Base-by-base conservation (phyloP, 2,329 filamentous ascomycete species). In the Claviceps sp. region DNA sequence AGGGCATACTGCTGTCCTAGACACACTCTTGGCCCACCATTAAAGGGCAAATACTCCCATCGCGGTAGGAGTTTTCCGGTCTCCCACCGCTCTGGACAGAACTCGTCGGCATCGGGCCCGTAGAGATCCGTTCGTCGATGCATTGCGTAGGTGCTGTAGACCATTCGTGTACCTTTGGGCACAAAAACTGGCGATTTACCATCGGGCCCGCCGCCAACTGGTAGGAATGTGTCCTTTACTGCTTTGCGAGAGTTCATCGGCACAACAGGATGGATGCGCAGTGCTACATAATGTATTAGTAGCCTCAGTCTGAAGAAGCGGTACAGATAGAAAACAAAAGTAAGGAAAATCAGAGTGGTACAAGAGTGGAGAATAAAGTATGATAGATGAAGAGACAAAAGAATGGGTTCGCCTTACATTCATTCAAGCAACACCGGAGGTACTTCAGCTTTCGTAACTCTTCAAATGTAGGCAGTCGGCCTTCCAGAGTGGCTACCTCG, bases 171-270 rank as follows among this genome's bases (percentile, higher is more conserved):
- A n/a, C 73, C 75, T 48, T 73, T 73, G 5, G 64, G 64, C 2
- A 80, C 67, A 53, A 73, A 72, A 16, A 80, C 60, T 0, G 76
- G 75, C 0, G 64, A 62, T 13, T 56, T 60, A 14, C 73, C 70
- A 47, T 76, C 67, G 1, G 63, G 60, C 0, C 77, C 76, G 43
- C 77, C 77, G 19, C 76, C 77, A 0, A 64, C 57, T 1, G 77
- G 76, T 0, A 80, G 64, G 0, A 70, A 64, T 0, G 74, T 77
- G 60, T 78, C 73, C 43, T 62, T 61, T 7, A 67, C 59, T 0
- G 76, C 75, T 37, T 64, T 58, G 24, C 76, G 72, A 5, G 62
- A 62, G 59, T 78, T 79, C 26, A 65, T 56, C 1, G 75, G 73
- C 5, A 77, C 71, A 3, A 70, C 65, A 1, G 74, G 71, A 55